Evolutionary conservation across 768 basidiomycete species (phyloP).

Genomic region (Paxillus ammoniavirescens): DNA sequence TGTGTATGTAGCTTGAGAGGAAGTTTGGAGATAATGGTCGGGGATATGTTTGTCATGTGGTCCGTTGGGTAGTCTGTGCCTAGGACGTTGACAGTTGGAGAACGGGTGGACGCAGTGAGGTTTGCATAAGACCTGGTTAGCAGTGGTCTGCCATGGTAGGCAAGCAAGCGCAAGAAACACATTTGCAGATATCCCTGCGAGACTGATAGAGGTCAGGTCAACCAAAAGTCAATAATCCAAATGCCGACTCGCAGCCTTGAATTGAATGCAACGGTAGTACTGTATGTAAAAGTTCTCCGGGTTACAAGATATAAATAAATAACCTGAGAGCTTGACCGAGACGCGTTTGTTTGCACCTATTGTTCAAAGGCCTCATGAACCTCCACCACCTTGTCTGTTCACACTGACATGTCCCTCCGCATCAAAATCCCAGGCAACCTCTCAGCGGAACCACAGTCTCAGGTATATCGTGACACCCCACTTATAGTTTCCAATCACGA

Average conservation of each 20-base stretch:
- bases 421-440: constrained; percentile 8
- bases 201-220: background rate
- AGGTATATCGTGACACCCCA: constrained; percentile 17
- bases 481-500: background rate
- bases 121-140: constrained; percentile 14
- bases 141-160: background rate
- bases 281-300: background rate
- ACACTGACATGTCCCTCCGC: constrained; percentile 12
- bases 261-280: background rate
- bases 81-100: constrained; percentile 46
- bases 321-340: too few relatives aligned
- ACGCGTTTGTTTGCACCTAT: constrained; percentile 21
- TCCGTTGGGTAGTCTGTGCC: constrained; percentile 76
- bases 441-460: constrained; percentile 9
- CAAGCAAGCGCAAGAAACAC: constrained; percentile 13
- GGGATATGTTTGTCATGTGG: constrained; percentile 78
- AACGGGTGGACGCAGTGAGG: constrained; percentile 6
- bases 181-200: constrained; percentile 4
- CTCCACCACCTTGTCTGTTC: background rate
- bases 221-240: background rate
- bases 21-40: constrained; percentile 81
- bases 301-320: too few relatives aligned
- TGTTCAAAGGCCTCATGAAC: background rate
- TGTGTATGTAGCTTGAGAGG: constrained; percentile 72
- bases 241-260: too few relatives aligned